Base-by-base conservation (phyloP, 1,139 yeast genomes). In the Kluyveromyces marxianus region DNA sequence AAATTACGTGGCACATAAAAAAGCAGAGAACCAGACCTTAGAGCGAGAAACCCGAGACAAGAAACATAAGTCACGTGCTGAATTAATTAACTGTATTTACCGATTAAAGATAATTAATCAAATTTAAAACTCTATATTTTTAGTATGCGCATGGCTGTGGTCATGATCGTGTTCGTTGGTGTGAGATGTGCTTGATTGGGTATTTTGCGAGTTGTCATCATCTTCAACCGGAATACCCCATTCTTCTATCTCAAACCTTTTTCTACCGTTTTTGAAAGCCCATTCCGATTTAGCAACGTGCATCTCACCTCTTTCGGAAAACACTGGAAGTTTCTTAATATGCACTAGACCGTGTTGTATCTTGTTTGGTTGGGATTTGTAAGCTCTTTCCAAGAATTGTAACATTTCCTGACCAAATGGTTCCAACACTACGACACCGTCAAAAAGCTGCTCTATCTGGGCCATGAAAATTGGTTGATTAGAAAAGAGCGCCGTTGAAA, bases 201-300 rank as follows among this genome's bases (percentile, higher is more conserved):
- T 41, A 24, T 32, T 32, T 8, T 35, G 36, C 6, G 41, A 34
- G 26, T 65, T 60, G 29, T 69, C 76, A 32, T 69, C 75, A 21
- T 74, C 83, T 34, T 87, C 97, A 2, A 92, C 95, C 0, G 98
- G 97, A 41, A 92, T 92, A 26, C 95, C 87, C 95, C 96, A 90
- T 58, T 81, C 87, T 53, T 85, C 90, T 48, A 90, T 83, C 58
- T 85, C 95, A 61, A 92, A 88, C 58, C 76, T 80, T 65, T 81
- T 80, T 51, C 85, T 74, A 10, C 96, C 92, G 51, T 88, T 88
- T 59, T 83, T 81, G 67, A 90, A 92, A 3, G 96, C 90, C 64
- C 77, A 83, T 65, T 90, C 97, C 45, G 87, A 83, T 48, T 72
- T 72, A 47, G 81, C 78, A 1, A 79, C 75, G 55, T 79, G 77